Base-by-base conservation (phyloP, 331 rosid species). In the Acacia pycnantha region DNA sequence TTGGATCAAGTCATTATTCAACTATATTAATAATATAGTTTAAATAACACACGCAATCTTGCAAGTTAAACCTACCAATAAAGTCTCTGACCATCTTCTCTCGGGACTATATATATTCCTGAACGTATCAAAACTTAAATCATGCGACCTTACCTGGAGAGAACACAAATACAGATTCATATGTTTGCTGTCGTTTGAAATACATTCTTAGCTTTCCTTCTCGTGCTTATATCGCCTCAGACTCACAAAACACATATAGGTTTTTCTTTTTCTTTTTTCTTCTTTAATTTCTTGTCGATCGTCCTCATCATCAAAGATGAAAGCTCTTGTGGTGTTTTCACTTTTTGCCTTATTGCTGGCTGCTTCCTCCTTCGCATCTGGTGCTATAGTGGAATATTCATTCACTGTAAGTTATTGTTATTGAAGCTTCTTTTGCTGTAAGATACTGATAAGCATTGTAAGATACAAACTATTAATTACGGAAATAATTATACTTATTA, bases 301-400 rank as follows among this genome's bases (percentile, higher is more conserved):
- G 2, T 35, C 46, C 68, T 50, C 56, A 50, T 75, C 31, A 37
- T 75, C 31, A 37, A 21, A 37, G 33, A 88, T 83, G 89, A 74
- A 74, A 11, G 41, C 76, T 58, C 40, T 74, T 31, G 71, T 78
- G 33, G 75, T 14, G 79, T 62, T 82, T 72, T 50, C 69, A 76
- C 37, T 89, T 22, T 80, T 90, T n/a, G 78, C 79, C 37, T 78
- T 43, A 43, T 43, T 88, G 48, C 73, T 86, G n/a, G 78, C 85
- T 70, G 76, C 86, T 65, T 74, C 87, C 79, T 44, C 73, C 3
- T 2, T 73, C 35, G 78, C 82, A 53, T 84, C 85, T 1, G 91
- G 88, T n/a, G 78, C 85, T 24, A 73, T 74, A 7, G 89, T 88
- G 50, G 86, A 90, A 80, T 88, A 88, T 68, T 40, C 84, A 22